Evolutionary conservation across 192 early-diverging fungal species (phyloP).

Genomic region (Podila minutissima): DNA sequence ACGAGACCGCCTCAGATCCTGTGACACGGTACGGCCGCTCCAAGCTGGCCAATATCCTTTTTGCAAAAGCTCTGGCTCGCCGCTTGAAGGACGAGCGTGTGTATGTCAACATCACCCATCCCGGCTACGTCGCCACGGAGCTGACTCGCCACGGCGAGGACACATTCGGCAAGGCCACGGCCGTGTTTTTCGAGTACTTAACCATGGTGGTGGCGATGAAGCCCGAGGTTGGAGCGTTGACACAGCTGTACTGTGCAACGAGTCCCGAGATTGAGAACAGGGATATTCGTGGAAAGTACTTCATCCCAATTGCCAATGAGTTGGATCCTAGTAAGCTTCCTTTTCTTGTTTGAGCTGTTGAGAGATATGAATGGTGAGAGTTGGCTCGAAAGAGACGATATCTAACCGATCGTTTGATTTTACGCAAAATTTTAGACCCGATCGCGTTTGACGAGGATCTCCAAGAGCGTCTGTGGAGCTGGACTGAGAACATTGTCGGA

Average conservation of each 20-base stretch:
- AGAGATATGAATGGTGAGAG: not conserved
- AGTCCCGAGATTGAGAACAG: constrained; percentile 61
- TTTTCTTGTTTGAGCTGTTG: not conserved
- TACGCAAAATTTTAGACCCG: not conserved
- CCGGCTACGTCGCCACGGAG: constrained; percentile 57
- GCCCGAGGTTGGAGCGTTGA: constrained; percentile 52
- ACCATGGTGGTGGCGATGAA: constrained; percentile 6
- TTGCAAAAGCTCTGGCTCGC: constrained; percentile 53
- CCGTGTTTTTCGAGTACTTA: not conserved
- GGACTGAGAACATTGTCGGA: constrained; percentile 3
- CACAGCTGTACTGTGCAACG: constrained; percentile 59
- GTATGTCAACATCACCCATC: constrained; percentile 13
- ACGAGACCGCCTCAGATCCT: constrained; percentile 26
- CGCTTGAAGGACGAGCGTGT: constrained; percentile 18
- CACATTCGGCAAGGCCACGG: not conserved
- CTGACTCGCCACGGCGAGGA: constrained; percentile 15
- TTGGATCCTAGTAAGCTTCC: not conserved
- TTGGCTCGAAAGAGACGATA: not conserved
- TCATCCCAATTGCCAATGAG: constrained; percentile 15
- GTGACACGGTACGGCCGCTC: constrained; percentile 49
- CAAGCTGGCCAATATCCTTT: constrained; percentile 63
- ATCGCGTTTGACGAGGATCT: not conserved
- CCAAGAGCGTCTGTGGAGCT: not conserved
- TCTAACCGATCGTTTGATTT: not conserved
- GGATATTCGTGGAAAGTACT: constrained; percentile 38